Evolutionary conservation across 83 land plant species (phyloP).

Genomic region (Thuja plicata): DNA sequence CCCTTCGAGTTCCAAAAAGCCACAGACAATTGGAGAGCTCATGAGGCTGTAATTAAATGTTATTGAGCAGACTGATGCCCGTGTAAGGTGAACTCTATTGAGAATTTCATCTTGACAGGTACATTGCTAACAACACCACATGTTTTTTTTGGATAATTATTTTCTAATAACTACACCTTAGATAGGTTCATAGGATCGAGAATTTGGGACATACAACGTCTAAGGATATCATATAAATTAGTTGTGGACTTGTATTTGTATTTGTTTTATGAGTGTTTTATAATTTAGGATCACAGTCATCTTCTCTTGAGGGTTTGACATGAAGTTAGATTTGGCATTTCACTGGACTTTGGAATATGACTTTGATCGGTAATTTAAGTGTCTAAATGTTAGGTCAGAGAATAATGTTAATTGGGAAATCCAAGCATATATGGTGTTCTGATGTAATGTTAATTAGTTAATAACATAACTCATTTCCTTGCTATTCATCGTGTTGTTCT

Average conservation of each 20-base stretch:
- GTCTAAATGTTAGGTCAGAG: too few species aligned
- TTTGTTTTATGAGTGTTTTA: too few species aligned
- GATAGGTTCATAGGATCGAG: neutral
- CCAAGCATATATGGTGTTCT: too few species aligned
- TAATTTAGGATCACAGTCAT: too few species aligned
- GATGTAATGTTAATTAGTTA: too few species aligned
- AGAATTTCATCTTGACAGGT: conserved; percentile 90
- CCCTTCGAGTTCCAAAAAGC: conserved; percentile 41
- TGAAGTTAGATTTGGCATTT: too few species aligned
- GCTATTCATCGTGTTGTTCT: neutral
- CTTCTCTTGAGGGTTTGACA: too few species aligned
- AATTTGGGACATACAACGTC: neutral
- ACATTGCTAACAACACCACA: neutral
- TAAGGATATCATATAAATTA: neutral
- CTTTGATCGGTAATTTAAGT: too few species aligned
- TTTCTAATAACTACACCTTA: neutral
- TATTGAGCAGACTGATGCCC: conserved; percentile 69
- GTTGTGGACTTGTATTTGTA: neutral
- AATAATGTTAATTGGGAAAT: too few species aligned
- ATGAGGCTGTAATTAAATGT: conserved; percentile 78
- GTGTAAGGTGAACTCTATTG: conserved; percentile 73
- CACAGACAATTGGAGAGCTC: conserved; percentile 66
- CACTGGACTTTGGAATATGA: too few species aligned
- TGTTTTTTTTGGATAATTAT: neutral
- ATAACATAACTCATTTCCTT: neutral